These are phyloP conservation scores for Zopfia rhizophila DNA, from an alignment of 2,329 filamentous ascomycete genomes.

Conservation along the genomic window DNA sequence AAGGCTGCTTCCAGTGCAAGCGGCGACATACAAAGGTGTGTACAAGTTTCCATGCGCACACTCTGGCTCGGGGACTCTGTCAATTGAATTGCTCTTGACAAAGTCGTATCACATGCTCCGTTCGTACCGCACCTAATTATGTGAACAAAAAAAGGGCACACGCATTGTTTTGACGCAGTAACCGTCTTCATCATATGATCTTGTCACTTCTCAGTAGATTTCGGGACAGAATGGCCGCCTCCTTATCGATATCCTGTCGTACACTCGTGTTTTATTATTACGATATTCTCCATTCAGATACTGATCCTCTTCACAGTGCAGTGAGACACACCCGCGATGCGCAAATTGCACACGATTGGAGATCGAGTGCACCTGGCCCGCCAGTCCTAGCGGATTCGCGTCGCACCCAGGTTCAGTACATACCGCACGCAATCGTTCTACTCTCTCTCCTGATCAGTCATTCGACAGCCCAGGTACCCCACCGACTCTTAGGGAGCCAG, in stretches of 20 bases:
- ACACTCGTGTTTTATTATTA: background rate
- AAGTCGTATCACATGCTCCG: no score
- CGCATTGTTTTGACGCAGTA: no score
- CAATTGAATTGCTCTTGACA: constrained; percentile 2
- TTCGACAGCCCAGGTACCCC: constrained; percentile 18
- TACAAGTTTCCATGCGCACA: background rate
- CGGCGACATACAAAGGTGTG: constrained; percentile 44
- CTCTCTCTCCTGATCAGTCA: constrained; percentile 9
- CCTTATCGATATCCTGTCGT: constrained; percentile 3
- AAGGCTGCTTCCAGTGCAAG: constrained; percentile 45
- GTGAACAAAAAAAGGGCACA: no score
- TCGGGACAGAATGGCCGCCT: background rate
- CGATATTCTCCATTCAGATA: background rate
- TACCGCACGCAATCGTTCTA: constrained; percentile 24
- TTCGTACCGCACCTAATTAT: no score
- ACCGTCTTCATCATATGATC: background rate
- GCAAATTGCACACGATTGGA: constrained; percentile 42
- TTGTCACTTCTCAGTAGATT: background rate
- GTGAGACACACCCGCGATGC: constrained; percentile 42
- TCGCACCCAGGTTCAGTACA: constrained; percentile 24
- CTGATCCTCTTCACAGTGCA: constrained; percentile 31
- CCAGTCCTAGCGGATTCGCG: constrained; percentile 28
- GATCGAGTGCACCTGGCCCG: constrained; percentile 43
- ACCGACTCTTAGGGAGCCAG: constrained; percentile 14
- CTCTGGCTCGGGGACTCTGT: background rate